Evolutionary conservation across 2,329 filamentous ascomycete species (phyloP).

Genomic region (Sclerotinia nivalis): DNA sequence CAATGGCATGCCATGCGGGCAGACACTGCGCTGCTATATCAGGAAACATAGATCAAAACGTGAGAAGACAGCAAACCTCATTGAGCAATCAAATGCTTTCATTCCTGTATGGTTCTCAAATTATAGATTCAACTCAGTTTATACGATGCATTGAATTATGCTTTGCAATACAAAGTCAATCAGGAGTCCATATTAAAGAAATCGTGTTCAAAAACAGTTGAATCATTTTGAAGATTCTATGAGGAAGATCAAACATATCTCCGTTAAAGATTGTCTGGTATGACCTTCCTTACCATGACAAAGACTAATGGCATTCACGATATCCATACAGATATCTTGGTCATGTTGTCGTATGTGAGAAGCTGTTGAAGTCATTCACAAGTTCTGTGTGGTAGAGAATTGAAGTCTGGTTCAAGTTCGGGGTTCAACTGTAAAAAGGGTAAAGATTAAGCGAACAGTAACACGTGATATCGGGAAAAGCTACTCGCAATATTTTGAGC

Average conservation of each 20-base stretch:
- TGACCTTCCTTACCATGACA: background rate
- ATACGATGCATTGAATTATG: background rate
- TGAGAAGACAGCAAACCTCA: background rate
- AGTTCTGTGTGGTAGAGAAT: background rate
- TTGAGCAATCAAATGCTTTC: background rate
- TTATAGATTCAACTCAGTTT: background rate
- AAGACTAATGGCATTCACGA: background rate
- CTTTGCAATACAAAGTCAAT: background rate
- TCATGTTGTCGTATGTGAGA: background rate
- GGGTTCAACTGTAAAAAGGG: background rate
- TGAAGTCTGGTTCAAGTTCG: background rate
- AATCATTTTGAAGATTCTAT: background rate
- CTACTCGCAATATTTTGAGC: conserved; percentile 14
- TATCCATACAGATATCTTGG: too few relatives aligned
- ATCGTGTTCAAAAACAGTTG: background rate
- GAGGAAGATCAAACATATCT: background rate
- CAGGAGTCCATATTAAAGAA: background rate
- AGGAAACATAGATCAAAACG: background rate
- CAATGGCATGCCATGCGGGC: too few relatives aligned
- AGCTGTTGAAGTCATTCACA: background rate
- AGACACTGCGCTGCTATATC: background rate
- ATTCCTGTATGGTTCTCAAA: background rate
- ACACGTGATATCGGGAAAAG: conserved; percentile 4
- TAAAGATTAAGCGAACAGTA: background rate
- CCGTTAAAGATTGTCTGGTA: background rate